phyloP scores from a whole-genome alignment of 2,329 filamentous ascomycete genomes.

The Fusarium subtropicale region DNA sequence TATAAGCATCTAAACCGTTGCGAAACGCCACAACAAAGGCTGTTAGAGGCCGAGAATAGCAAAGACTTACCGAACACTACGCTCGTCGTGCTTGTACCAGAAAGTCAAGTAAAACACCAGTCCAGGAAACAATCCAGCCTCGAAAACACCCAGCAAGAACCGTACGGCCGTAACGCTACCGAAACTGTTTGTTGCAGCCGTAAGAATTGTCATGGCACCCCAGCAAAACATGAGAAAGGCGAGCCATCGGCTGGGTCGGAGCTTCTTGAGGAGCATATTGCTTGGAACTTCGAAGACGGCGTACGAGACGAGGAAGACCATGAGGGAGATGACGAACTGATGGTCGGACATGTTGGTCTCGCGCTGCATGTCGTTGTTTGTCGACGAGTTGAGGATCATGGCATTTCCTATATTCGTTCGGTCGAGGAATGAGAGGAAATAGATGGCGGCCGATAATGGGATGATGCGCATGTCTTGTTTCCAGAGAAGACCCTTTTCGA shows the following conservation, averaged over 20 bases:
- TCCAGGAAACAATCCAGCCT: constrained; percentile 73
- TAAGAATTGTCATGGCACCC: constrained; percentile 74
- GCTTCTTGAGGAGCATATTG: constrained; percentile 73
- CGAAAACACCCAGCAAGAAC: constrained; percentile 74
- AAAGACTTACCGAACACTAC: constrained; percentile 65
- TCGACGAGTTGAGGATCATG: constrained; percentile 71
- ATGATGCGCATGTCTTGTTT: constrained; percentile 73
- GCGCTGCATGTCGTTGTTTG: constrained; percentile 70
- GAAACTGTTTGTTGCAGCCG: constrained; percentile 72
- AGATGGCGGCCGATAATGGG: constrained; percentile 71
- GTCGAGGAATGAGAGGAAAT: constrained; percentile 76
- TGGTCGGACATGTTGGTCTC: constrained; percentile 70
- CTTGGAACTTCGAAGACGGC: constrained; percentile 72
- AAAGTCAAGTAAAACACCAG: constrained; percentile 77
- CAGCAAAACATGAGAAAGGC: constrained; percentile 74
- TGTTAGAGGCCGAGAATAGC: not conserved
- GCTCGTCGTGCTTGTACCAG: constrained; percentile 78
- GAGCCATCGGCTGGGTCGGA: constrained; percentile 72
- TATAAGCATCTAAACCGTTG: constrained; percentile 25
- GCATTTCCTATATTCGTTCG: constrained; percentile 77
- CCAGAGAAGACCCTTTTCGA: constrained; percentile 59
- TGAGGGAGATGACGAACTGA: constrained; percentile 69
- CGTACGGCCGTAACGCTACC: constrained; percentile 73
- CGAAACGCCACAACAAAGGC: constrained; percentile 13
- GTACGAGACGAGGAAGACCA: constrained; percentile 72